Evolutionary conservation across 2,329 filamentous ascomycete genomes (phyloP).

Genomic region (Trichoderma asperellum): DNA sequence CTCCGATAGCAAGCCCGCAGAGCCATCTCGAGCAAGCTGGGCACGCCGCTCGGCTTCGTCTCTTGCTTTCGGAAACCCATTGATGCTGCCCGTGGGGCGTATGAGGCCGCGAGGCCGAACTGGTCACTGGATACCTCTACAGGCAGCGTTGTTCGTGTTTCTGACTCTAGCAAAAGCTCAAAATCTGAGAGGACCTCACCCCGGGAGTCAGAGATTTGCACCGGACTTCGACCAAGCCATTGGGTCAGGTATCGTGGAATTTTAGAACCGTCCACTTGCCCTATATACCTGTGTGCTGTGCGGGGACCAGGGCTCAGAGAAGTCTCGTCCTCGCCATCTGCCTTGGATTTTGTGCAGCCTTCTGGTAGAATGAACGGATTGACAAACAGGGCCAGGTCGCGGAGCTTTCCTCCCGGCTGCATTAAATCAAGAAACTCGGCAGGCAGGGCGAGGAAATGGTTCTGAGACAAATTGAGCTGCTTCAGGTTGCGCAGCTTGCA

Average conservation of each 20-base stretch:
- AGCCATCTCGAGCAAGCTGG: slow-evolving; percentile 56
- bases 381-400: slow-evolving; percentile 60
- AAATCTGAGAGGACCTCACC: slow-evolving; percentile 41
- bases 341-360: background rate
- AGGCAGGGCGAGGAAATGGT: slow-evolving; percentile 63
- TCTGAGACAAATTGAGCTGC: slow-evolving; percentile 69
- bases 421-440: slow-evolving; percentile 65
- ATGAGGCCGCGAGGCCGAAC: slow-evolving; percentile 10
- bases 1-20: slow-evolving; percentile 52
- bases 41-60: slow-evolving; percentile 43
- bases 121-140: slow-evolving; percentile 29
- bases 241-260: slow-evolving; percentile 35
- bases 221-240: slow-evolving; percentile 39
- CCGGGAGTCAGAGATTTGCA: slow-evolving; percentile 40
- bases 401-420: slow-evolving; percentile 49
- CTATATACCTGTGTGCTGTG: background rate
- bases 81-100: slow-evolving; percentile 14
- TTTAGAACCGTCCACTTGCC: background rate
- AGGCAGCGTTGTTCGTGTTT: slow-evolving; percentile 32
- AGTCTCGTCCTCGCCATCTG: slow-evolving; percentile 16
- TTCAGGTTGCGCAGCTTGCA: slow-evolving; percentile 60
- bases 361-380: slow-evolving; percentile 62
- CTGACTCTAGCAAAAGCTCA: slow-evolving; percentile 33
- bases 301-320: background rate
- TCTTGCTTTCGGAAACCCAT: slow-evolving; percentile 29